Percentiles rank a stretch among this genome's conserved stretches.
phyloP scores from a whole-genome alignment of 1,284 basidiomycete species.

The Boletus semigastroideus region DNA sequence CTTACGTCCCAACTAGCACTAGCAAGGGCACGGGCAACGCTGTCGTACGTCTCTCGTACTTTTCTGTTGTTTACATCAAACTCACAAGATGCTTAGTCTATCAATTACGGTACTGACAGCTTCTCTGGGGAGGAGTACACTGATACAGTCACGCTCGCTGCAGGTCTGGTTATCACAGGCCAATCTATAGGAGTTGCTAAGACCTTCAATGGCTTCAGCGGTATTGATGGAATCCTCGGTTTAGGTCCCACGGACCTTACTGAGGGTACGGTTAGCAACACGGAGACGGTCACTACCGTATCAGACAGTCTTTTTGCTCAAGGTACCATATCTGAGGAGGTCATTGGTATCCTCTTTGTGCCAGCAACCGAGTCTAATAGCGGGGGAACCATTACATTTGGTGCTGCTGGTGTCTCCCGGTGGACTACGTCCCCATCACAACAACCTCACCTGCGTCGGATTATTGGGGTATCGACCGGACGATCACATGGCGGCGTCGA shows the following conservation, averaged over 20 bases:
- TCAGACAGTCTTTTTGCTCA: conserved; percentile 43
- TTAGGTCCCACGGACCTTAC: not conserved
- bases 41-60: conserved; percentile 31
- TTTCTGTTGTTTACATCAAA: not conserved
- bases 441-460: conserved; percentile 41
- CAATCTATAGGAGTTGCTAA: conserved; percentile 56
- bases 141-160: conserved; percentile 47
- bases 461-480: conserved; percentile 58
- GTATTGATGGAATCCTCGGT: not conserved
- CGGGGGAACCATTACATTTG: conserved; percentile 50
- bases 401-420: conserved; percentile 43
- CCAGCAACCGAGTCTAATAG: conserved; percentile 35
- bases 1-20: not conserved
- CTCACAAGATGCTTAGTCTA: conserved; percentile 25
- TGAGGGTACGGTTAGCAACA: not conserved
- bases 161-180: conserved; percentile 42
- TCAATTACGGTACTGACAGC: conserved; percentile 17
- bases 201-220: conserved; percentile 39
- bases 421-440: conserved; percentile 52
- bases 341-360: conserved; percentile 50
- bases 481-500: conserved; percentile 43
- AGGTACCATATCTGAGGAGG: conserved; percentile 42
- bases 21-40: conserved; percentile 43
- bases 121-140: conserved; percentile 50
- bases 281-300: conserved; percentile 11